phyloP scores from a whole-genome alignment of 2,329 filamentous ascomycete genomes.

The Trichoderma sp. region DNA sequence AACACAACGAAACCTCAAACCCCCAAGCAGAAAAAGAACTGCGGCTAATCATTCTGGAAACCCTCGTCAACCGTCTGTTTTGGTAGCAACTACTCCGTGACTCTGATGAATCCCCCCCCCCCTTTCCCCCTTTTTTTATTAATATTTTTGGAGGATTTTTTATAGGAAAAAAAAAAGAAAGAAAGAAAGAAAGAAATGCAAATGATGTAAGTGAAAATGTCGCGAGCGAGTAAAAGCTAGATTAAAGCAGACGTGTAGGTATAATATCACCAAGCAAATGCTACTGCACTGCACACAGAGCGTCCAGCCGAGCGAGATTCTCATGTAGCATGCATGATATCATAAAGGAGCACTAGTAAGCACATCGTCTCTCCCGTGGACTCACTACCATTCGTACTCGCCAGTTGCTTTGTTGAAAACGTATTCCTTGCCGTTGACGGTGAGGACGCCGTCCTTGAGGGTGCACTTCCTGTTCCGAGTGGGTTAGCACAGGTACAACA shows the following conservation, averaged over 20 bases:
- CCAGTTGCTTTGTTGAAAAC: slow-evolving; percentile 97
- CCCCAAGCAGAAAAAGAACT: not conserved
- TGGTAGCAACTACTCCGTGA: not conserved
- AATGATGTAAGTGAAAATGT: not conserved
- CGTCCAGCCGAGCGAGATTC: too few species aligned
- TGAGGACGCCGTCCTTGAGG: slow-evolving; percentile 92
- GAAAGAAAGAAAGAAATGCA: not conserved
- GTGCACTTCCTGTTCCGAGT: slow-evolving; percentile 76
- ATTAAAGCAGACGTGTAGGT: not conserved
- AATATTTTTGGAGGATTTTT: not conserved
- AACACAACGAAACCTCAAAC: not conserved
- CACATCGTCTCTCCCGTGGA: not conserved
- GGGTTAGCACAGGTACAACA: slow-evolving; percentile 22
- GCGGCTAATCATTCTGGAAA: not conserved
- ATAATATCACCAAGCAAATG: not conserved
- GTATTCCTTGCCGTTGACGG: slow-evolving; percentile 90
- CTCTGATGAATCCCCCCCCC: not conserved
- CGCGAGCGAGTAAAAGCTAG: slow-evolving; percentile 7
- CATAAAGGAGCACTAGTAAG: not conserved
- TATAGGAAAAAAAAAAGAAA: not conserved
- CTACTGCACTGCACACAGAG: not conserved
- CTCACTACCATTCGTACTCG: slow-evolving; percentile 88
- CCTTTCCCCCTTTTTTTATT: not conserved
- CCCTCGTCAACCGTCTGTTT: not conserved
- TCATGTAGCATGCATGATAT: too few species aligned